A percentile compares a stretch with the other conserved stretches of the same genome.
phyloP scores from a whole-genome alignment of 140 eudicot species.

The Anethum foeniculum region DNA sequence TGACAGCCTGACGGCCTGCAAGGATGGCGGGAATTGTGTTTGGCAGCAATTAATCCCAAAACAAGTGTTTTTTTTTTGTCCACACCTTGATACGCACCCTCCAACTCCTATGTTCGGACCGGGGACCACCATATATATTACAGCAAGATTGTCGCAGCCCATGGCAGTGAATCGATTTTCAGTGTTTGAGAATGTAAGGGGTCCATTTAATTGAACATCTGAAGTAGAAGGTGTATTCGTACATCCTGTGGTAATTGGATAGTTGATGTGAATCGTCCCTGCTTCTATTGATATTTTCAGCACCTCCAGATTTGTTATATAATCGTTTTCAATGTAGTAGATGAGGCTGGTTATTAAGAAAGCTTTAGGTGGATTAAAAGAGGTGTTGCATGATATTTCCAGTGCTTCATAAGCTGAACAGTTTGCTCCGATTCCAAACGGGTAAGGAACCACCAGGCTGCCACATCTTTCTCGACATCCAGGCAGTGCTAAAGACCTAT shows the following conservation, averaged over 20 bases:
- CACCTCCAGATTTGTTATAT: neutral
- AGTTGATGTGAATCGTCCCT: neutral
- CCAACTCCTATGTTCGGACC: constrained; percentile 6
- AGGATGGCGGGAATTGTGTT: neutral
- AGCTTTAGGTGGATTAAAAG: neutral
- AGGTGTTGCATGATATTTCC: neutral
- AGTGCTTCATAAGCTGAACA: neutral
- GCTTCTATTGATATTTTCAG: neutral
- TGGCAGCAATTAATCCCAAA: constrained; percentile 4
- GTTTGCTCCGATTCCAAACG: neutral
- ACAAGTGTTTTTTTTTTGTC: neutral
- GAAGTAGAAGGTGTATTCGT: neutral
- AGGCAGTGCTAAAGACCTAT: too few species aligned
- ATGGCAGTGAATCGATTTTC: neutral
- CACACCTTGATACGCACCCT: constrained; percentile 16
- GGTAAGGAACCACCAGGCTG: neutral
- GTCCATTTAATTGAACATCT: rapidly evolving
- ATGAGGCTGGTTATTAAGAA: neutral
- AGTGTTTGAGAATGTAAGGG: neutral
- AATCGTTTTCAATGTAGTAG: too few species aligned
- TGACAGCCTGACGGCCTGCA: rapidly evolving
- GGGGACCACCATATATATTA: too few species aligned
- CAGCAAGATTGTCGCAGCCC: neutral
- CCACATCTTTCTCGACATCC: neutral
- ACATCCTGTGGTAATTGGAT: neutral